A percentile compares a stretch with the other conserved stretches of the same genome.
These are phyloP conservation scores for Yarrowia porcina DNA, from an alignment of 805 yeast species.

Conservation along the genomic window DNA sequence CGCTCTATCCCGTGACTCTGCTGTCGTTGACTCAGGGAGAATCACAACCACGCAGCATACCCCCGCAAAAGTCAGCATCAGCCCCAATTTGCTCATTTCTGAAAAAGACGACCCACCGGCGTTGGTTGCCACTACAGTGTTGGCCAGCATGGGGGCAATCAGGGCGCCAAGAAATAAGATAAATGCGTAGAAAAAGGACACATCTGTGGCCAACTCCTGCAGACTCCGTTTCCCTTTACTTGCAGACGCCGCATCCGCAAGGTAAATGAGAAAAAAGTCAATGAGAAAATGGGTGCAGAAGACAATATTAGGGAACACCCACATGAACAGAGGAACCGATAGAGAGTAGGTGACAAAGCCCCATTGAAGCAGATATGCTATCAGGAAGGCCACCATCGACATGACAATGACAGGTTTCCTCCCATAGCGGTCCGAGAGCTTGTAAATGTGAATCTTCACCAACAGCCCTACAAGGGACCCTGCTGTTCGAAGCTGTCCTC, in stretches of 20 bases:
- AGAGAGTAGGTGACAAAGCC: background rate
- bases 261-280: slow-evolving; percentile 17
- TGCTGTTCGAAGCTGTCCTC: background rate
- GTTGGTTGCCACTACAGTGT: background rate
- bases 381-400: background rate
- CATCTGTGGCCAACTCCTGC: slow-evolving; percentile 5
- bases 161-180: slow-evolving; percentile 3
- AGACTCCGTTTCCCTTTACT: slow-evolving; percentile 4
- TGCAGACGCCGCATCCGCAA: background rate
- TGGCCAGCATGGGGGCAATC: background rate
- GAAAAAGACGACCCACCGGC: background rate
- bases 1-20: background rate
- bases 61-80: slow-evolving; percentile 5
- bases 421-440: background rate
- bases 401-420: background rate
- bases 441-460: slow-evolving; percentile 6
- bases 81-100: slow-evolving; percentile 8
- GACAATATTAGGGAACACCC: slow-evolving; percentile 6
- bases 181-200: slow-evolving; percentile 18
- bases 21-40: background rate
- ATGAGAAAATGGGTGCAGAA: slow-evolving; percentile 14
- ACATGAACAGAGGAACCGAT: background rate
- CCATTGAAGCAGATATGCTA: slow-evolving; percentile 1
- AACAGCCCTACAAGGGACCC: background rate
- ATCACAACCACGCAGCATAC: slow-evolving; percentile 4